Evolutionary conservation across 225 moss, liverwort and hornwort species (phyloP).

Genomic region (Climacium dendroides): DNA sequence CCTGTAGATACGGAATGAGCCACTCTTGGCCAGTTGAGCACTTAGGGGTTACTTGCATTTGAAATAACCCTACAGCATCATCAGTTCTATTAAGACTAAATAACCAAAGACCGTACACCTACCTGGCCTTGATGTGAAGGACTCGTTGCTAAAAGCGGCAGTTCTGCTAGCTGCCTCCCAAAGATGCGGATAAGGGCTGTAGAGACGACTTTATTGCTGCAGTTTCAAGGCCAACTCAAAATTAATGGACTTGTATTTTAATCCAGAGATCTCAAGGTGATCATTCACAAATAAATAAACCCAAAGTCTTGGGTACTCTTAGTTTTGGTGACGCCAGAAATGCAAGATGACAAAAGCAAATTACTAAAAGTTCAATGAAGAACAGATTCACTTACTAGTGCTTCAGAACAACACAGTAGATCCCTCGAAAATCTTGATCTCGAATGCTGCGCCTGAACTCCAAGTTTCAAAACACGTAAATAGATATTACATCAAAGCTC

Average conservation of each 20-base stretch:
- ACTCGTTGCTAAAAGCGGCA: conserved; percentile 84
- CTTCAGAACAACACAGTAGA: conserved; percentile 86
- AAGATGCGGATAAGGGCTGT: conserved; percentile 90
- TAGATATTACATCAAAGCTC: neutral
- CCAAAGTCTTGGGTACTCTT: neutral
- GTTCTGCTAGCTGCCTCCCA: conserved; percentile 88
- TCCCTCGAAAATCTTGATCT: conserved; percentile 96
- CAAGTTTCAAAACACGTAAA: neutral
- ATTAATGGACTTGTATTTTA: neutral
- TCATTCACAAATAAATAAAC: neutral
- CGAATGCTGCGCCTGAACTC: conserved; percentile 75
- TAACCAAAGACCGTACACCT: neutral
- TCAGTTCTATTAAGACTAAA: neutral
- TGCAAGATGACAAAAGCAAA: neutral
- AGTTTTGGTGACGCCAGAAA: neutral
- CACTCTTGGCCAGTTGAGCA: neutral
- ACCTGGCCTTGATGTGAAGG: conserved; percentile 76
- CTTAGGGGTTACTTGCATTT: neutral
- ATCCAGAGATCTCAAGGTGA: neutral
- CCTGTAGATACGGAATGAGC: neutral
- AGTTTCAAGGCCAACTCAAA: neutral
- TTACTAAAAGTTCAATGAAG: neutral
- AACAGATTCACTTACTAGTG: conserved; percentile 35
- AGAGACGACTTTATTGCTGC: conserved; percentile 80
- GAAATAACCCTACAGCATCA: neutral